Conservation (phyloP, 2,329 filamentous ascomycete genomes). For the Lojkania enalia region DNA sequence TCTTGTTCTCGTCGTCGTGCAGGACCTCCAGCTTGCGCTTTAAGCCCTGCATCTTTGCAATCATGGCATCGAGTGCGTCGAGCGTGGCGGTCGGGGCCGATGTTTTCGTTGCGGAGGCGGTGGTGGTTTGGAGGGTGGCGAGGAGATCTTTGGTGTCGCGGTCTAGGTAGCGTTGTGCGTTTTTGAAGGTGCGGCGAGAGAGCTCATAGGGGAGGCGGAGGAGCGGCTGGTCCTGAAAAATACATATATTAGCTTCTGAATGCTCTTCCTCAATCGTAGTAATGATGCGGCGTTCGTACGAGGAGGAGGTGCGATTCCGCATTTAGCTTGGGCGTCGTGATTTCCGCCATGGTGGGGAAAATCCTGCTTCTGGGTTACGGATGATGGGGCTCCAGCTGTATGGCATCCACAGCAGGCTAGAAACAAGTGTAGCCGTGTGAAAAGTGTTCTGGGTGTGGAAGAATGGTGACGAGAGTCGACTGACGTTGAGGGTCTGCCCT, state of each 20-base stretch:
- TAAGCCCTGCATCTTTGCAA: slow-evolving; percentile 79
- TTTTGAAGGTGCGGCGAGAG: slow-evolving; percentile 90
- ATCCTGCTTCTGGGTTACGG: too few species aligned
- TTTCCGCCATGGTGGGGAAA: slow-evolving; percentile 49
- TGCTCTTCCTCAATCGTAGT: neutral
- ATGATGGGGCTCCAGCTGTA: too few species aligned
- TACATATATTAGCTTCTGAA: slow-evolving; percentile 4
- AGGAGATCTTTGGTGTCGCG: slow-evolving; percentile 68
- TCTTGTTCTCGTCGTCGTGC: slow-evolving; percentile 75
- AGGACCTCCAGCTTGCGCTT: slow-evolving; percentile 82
- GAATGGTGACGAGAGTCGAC: too few species aligned
- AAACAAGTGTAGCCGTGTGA: too few species aligned
- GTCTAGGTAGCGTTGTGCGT: slow-evolving; percentile 75
- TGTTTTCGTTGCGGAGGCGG: slow-evolving; percentile 45
- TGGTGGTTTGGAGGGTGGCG: slow-evolving; percentile 56
- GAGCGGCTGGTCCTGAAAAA: slow-evolving; percentile 81
- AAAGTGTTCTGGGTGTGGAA: too few species aligned
- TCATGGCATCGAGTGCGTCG: slow-evolving; percentile 79
- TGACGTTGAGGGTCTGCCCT: too few species aligned
- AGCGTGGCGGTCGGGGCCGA: slow-evolving; percentile 55
- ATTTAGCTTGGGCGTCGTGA: slow-evolving; percentile 66
- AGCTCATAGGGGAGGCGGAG: slow-evolving; percentile 92
- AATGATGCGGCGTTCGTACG: slow-evolving; percentile 49
- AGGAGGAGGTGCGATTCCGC: slow-evolving; percentile 76
- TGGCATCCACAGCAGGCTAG: slow-evolving; percentile 2